Base-by-base conservation (phyloP, 208 protist genomes). In the Wallacemonas sp. region DNA sequence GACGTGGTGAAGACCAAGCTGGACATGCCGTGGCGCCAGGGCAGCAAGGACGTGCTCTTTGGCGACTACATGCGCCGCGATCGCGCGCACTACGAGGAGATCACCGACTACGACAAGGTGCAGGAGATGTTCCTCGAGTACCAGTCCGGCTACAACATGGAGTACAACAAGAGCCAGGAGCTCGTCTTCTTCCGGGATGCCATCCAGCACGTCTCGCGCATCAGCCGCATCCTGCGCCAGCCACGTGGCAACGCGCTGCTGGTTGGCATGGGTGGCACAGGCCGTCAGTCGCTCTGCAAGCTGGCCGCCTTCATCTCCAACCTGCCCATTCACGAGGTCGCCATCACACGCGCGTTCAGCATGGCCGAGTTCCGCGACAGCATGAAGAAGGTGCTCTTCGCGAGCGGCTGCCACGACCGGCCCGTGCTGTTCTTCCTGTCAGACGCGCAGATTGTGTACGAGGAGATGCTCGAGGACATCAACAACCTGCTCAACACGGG, bases 151-250 rank as follows among this genome's bases (percentile, higher is more conserved):
- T 98, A 97, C 69, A 99, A 98, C 68, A 82, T 93, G 55, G 86
- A 93, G 69, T 86, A 81, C 72, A 91, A 97, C 63, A 93, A 93
- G 55, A 81, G 92, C 41, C 70, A 95, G 23, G 81, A 98, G 46
- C 83, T 99, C 2, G 98, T 99, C 31, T 98, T 99, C 65, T 99
- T 99, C 86, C 81, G 91, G 48, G 97, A 99, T 61, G 97, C 97
- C 3, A 82, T 98, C 42, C 80, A 97, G 62, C 98, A 99, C 74
- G 77, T 99, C 5, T 86, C 95, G 12, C 89, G 98, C 44, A 98
- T 99, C 38, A 96, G 87, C 57, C 92, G 98, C 39, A 92, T 99
- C 20, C 73, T 99, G 4, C 93, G 97, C 29, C 98, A 99, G 81
- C 97, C 97, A 20, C 88, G 97, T 28, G 97, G 98, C 54, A 94